Base-by-base conservation (phyloP, 495 filamentous ascomycete genomes). In the Xylaria castorea region DNA sequence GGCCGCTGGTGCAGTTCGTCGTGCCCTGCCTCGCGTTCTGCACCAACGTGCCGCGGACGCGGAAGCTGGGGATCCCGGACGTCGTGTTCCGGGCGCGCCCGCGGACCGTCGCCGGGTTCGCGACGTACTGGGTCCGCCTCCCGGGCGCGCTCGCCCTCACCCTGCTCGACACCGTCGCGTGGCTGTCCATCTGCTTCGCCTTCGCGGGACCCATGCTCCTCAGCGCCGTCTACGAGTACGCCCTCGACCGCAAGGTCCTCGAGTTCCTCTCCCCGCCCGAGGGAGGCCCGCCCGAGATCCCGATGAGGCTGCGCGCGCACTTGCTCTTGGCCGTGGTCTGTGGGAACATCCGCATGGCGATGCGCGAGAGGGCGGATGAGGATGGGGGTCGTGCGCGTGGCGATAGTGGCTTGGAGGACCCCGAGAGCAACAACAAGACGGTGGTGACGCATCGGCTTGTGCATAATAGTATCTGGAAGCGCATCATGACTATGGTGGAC, bases 181-280 rank as follows among this genome's bases (percentile, higher is more conserved):
- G 81, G 81, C 75, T 81, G 8, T 72, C 70, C 1, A 78, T 76
- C 11, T 81, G 73, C 65, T 83, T 85, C 63, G 81, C 81, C 4
- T 77, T 83, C 46, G 77, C 81, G 0, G 78, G 82, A 1, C 83
- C 82, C 0, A 85, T 84, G 79, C 34, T 84, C 27, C 38, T 84
- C 6, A 82, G 81, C 48, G 83, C 81, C 0, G 73, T 83, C 3
- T 83, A 81, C 55, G 82, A 85, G 67, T 81, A 82, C 25, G 76
- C 71, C n/a, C 75, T 84, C 0, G 83, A 84, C 58, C 57, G 76
- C 5, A 75, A 75, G 58, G 73, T 83, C 12, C 65, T 80, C 0
- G 72, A 76, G 68, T 80, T 76, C 48, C 44, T 80, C 50, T 68
- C 69, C 8, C 70, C 68, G 73, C 66, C 73, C 3, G 69, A 64